Base-by-base conservation (phyloP, 192 early-diverging fungal species). In the Chytriomyces hyalinus region DNA sequence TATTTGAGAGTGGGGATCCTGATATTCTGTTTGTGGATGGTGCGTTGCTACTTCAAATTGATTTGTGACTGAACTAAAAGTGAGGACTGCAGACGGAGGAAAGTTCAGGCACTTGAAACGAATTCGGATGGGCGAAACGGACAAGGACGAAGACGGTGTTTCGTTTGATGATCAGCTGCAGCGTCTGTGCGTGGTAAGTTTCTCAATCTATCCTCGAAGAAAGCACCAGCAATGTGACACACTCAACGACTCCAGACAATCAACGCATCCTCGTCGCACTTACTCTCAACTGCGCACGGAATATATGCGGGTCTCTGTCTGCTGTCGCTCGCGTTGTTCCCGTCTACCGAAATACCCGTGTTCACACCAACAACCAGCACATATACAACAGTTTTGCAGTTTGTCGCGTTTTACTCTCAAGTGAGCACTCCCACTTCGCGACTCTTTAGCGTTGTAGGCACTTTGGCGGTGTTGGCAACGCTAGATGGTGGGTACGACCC, bases 21-120 rank as follows among this genome's bases (percentile, higher is more conserved):
- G 77, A 78, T 28, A 50, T 78, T 7, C 36, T 78, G 44, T 78
- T 78, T 78, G 60, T 72, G n/a, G 77, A 78, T 11, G 77, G 77
- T 78, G 22, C 24, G 69, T 2, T 22, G 11, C 4, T 26, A 1
- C 8, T 43, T 47, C 44, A 10, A 26, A 28, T 9, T 46, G 49
- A 15, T 22, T 51, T 75, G 17, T 69, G 8, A 15, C n/a, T 48
- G 44, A 57, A 24, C 65, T 11, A 69, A 22, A 45, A 57, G 9
- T n/a, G 17, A 57, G 5, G 20, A 5, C 7, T 10, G 20, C 15
- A 78, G 77, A 78, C 15, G 77, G 68, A 4, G 63, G 62, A n/a
- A 61, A 48, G 46, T 78, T 78, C 61, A 9, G 77, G 6, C 77
- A 78, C 24, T 43, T 68, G 59, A 61, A 36, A 5, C 17, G 45